These are phyloP conservation scores for Nigrospora oryzae DNA, from an alignment of 2,329 filamentous ascomycete species.

Conservation along the genomic window DNA sequence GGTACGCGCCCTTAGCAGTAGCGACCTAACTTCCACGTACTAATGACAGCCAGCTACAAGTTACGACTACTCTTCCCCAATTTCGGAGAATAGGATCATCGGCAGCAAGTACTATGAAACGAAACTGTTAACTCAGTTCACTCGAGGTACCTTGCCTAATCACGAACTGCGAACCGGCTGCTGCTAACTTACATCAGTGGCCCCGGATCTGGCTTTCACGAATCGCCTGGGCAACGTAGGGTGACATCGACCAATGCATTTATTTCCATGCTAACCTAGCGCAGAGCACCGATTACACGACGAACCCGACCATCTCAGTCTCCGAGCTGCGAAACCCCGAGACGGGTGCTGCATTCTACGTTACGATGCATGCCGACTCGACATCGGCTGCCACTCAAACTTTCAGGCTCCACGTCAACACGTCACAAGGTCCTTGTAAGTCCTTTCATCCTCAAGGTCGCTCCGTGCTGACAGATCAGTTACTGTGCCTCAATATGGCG, in stretches of 20 bases:
- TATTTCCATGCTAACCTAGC: too few relatives aligned
- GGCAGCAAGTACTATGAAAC: slow-evolving; percentile 55
- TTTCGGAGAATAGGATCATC: slow-evolving; percentile 49
- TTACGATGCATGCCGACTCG: slow-evolving; percentile 45
- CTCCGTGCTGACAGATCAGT: slow-evolving; percentile 14
- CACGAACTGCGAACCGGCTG: too few relatives aligned
- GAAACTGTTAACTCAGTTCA: slow-evolving; percentile 52
- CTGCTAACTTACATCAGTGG: slow-evolving; percentile 21
- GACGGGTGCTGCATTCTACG: slow-evolving; percentile 49
- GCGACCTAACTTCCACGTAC: background rate
- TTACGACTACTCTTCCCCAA: slow-evolving; percentile 56
- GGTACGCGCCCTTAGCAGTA: slow-evolving; percentile 5
- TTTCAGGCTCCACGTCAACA: slow-evolving; percentile 47
- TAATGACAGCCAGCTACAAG: slow-evolving; percentile 32
- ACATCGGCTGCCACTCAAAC: slow-evolving; percentile 38
- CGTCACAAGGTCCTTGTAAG: slow-evolving; percentile 37
- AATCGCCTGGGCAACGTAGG: slow-evolving; percentile 31
- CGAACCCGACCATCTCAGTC: slow-evolving; percentile 40
- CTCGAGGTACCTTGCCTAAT: slow-evolving; percentile 21
- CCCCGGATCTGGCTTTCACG: slow-evolving; percentile 46
- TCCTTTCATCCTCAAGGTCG: background rate
- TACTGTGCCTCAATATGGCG: slow-evolving; percentile 41
- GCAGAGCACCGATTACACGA: slow-evolving; percentile 38
- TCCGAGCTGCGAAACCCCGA: slow-evolving; percentile 51
- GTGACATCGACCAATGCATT: background rate